Evolutionary conservation across 2,329 filamentous ascomycete species (phyloP), one percentile per base, ranked within the genome.

Genomic region (Chrysoporthe puriensis): DNA sequence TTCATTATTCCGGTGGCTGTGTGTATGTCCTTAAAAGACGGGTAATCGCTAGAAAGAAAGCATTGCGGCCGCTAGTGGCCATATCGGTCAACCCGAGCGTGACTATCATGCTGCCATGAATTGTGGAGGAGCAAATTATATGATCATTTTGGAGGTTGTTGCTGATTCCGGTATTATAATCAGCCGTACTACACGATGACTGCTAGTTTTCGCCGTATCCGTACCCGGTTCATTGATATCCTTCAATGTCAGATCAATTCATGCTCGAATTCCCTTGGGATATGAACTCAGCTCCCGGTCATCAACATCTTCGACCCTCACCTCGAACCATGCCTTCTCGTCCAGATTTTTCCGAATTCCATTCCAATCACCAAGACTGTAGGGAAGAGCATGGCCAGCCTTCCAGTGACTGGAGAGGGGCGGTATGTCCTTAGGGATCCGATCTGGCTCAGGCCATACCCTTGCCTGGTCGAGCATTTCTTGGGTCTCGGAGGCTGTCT

Each of bases 351-450:
- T 59, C 43, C 58, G 59, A 21, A 69, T 61, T 32, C 61, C 52
- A 34, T 7, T 62, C 68, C 68, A 69, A 16, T 69, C 59, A 1
- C 65, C 65, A 32, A 67, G 46, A 44, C 62, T 69, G 44, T 67
- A 69, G 2, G 68, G 68, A 34, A 69, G 42, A 13, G 68, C 62
- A 46, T 69, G 65, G n/a, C 68, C 68, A 2, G 68, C 68, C 44
- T 62, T 67, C 68, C 68, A 69, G 40, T 69, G 68, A 3, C 48
- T 32, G 5, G 68, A 64, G 2, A 67, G 21, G 2, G 68, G 68
- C 16, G 68, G 68, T 26, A 65, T 65, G 3, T 69, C 65, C 21
- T 40, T 50, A 7, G 43, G n/a, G 21, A 14, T 32, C 7, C n/a
- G 14, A 1, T 43, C 34, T 26, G 48, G n/a, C 14, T 54, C 9